These are phyloP conservation scores for Catharanthus roseus DNA, from an alignment of 257 asterid species.

Conservation along the genomic window DNA sequence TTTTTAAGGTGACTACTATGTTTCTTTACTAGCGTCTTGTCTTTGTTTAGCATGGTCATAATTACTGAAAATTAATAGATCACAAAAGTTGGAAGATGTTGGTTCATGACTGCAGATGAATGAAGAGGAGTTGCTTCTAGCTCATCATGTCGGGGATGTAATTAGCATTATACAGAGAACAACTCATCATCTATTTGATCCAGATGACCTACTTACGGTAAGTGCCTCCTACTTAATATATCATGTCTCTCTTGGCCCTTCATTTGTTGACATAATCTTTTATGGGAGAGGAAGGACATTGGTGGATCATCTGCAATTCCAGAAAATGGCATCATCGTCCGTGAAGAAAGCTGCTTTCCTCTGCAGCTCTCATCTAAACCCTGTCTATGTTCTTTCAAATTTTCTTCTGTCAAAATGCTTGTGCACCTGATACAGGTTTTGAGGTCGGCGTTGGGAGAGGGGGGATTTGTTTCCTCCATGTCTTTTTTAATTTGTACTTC, in stretches of 20 bases:
- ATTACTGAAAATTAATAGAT: neutral
- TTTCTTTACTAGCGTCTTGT: neutral
- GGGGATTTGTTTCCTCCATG: neutral
- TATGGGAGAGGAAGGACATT: neutral
- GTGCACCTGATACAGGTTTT: neutral
- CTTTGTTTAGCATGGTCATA: neutral
- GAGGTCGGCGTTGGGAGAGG: neutral
- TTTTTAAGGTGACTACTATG: conserved; percentile 53
- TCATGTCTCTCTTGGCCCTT: neutral
- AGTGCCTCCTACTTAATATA: neutral
- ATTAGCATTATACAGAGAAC: conserved; percentile 80
- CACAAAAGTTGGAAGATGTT: neutral
- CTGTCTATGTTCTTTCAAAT: neutral
- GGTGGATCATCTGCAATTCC: neutral
- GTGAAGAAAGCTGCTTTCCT: neutral
- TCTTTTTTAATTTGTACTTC: neutral
- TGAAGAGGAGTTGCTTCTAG: conserved; percentile 69
- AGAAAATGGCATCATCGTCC: neutral
- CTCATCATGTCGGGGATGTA: conserved; percentile 90
- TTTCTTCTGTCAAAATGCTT: neutral
- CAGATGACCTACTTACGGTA: conserved; percentile 86
- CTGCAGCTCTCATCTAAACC: neutral
- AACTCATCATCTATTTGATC: conserved; percentile 85
- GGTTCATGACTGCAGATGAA: conserved; percentile 60
- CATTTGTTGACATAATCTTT: neutral